phyloP scores from a whole-genome alignment of 2,329 filamentous ascomycete genomes.

The Penicillium digitatum region DNA sequence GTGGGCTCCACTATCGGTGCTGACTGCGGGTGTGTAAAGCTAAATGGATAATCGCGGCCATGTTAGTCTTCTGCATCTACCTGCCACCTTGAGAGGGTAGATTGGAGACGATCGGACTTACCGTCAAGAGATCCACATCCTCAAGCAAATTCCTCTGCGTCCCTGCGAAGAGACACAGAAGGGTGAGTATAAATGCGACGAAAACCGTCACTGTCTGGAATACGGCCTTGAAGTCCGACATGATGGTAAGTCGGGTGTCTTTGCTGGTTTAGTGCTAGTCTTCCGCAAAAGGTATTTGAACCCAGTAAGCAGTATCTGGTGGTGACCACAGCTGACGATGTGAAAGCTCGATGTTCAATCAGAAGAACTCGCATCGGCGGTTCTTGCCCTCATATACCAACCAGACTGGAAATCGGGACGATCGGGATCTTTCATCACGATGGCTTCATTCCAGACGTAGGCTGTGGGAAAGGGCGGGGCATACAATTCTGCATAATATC shows the following conservation, averaged over 20 bases:
- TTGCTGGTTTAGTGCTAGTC: neutral
- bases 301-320: neutral
- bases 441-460: slow-evolving; percentile 20
- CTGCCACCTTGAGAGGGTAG: neutral
- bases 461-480: slow-evolving; percentile 10
- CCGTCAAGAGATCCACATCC: slow-evolving; percentile 55
- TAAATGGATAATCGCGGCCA: slow-evolving; percentile 31
- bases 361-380: neutral
- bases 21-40: slow-evolving; percentile 36
- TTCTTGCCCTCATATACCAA: slow-evolving; percentile 14
- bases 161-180: slow-evolving; percentile 61
- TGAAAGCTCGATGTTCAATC: neutral
- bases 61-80: slow-evolving; percentile 25
- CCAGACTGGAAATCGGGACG: neutral
- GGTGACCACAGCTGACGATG: neutral
- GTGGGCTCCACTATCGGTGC: slow-evolving; percentile 50
- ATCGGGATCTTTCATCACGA: neutral
- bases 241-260: neutral
- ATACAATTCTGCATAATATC: neutral
- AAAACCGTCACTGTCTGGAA: slow-evolving; percentile 51
- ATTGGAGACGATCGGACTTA: slow-evolving; percentile 30
- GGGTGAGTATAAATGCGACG: slow-evolving; percentile 54
- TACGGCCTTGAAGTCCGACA: slow-evolving; percentile 27
- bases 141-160: slow-evolving; percentile 55
- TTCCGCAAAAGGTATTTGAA: neutral